These are phyloP conservation scores for Globisporangium iwayamae DNA, from an alignment of 352 stramenopile genomes.

Conservation along the genomic window DNA sequence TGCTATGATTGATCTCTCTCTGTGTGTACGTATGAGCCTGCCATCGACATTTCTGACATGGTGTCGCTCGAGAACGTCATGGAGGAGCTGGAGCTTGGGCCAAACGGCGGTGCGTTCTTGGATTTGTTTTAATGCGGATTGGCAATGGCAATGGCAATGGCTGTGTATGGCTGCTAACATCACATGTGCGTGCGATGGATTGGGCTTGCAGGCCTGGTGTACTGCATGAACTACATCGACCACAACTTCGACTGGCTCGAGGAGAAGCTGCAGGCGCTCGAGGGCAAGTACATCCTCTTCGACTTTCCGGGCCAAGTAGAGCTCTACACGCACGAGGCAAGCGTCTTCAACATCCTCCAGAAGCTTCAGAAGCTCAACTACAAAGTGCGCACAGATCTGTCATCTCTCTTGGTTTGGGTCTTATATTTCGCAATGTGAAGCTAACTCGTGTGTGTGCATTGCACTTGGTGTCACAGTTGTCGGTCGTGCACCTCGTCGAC, in stretches of 20 bases:
- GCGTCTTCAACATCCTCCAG: constrained; percentile 95
- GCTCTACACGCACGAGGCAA: constrained; percentile 98
- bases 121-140: neutral
- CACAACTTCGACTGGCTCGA: constrained; percentile 98
- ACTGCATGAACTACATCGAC: constrained; percentile 99
- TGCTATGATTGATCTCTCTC: constrained; percentile 1
- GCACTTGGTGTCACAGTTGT: constrained; percentile 39
- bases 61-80: constrained; percentile 95
- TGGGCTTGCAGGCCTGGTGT: constrained; percentile 83
- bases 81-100: constrained; percentile 93
- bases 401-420: neutral
- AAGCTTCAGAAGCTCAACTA: constrained; percentile 90
- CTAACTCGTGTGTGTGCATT: constrained; percentile 2
- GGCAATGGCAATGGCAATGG: neutral
- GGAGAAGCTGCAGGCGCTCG: constrained; percentile 81
- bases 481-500: constrained; percentile 95
- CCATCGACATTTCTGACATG: constrained; percentile 95
- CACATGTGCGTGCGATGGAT: neutral
- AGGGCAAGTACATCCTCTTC: constrained; percentile 96
- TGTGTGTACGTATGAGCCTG: constrained; percentile 41
- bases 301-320: constrained; percentile 99
- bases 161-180: neutral
- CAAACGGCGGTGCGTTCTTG: constrained; percentile 86
- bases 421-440: neutral
- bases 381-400: constrained; percentile 37